Conservation (phyloP, 2,329 filamentous ascomycete species). For the Drechslerella dactyloides region DNA sequence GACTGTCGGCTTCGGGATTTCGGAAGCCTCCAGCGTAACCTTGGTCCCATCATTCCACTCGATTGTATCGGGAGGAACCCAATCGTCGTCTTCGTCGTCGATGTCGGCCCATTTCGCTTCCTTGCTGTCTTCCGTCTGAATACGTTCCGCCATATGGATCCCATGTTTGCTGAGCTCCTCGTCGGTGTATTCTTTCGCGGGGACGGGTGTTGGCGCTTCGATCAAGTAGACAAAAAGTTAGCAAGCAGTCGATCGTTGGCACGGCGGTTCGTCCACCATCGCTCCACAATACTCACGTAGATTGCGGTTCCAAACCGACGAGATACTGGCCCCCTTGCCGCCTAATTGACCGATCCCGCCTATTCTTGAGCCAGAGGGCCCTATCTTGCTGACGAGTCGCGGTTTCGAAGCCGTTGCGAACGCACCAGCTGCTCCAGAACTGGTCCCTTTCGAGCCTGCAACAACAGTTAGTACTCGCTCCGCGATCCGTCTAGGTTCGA, state of each 20-base stretch:
- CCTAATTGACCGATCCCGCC: slow-evolving; percentile 39
- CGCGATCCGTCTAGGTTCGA: neutral
- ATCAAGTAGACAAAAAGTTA: no score
- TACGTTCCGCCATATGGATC: slow-evolving; percentile 80
- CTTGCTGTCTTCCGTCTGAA: slow-evolving; percentile 75
- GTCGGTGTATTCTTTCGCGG: slow-evolving; percentile 78
- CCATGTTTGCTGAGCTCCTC: slow-evolving; percentile 86
- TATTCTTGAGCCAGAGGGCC: slow-evolving; percentile 49
- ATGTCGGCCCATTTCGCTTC: slow-evolving; percentile 89
- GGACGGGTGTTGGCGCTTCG: slow-evolving; percentile 70
- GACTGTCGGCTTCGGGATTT: slow-evolving; percentile 60
- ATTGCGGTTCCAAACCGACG: slow-evolving; percentile 80
- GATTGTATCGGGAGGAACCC: slow-evolving; percentile 77
- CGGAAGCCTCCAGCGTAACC: slow-evolving; percentile 71
- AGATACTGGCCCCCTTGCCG: slow-evolving; percentile 49
- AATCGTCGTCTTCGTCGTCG: slow-evolving; percentile 86
- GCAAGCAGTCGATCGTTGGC: no score
- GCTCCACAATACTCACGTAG: slow-evolving; percentile 67
- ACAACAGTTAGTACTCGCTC: slow-evolving; percentile 7
- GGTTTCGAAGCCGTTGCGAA: slow-evolving; percentile 51
- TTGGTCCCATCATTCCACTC: slow-evolving; percentile 90
- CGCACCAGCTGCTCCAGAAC: slow-evolving; percentile 20
- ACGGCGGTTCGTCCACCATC: neutral
- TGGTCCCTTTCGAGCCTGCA: slow-evolving; percentile 39
- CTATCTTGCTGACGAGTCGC: slow-evolving; percentile 53